Percentiles rank a stretch among this genome's conserved stretches.
These are phyloP conservation scores for Blastomyces parvus DNA, from an alignment of 2,329 filamentous ascomycete species.

Conservation along the genomic window DNA sequence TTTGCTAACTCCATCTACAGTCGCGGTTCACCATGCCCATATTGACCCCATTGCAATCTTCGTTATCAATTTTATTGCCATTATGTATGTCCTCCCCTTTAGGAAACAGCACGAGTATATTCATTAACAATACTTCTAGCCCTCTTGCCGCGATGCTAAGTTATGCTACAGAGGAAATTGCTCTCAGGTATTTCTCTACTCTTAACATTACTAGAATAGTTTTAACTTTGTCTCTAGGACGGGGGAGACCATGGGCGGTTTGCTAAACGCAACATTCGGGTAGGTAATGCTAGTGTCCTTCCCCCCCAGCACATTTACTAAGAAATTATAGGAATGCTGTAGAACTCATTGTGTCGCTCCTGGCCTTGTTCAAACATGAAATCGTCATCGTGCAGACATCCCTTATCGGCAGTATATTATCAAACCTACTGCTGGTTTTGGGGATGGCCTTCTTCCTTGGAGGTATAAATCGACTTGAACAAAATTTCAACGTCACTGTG, in stretches of 20 bases:
- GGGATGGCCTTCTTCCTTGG: constrained; percentile 91
- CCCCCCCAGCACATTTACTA: not conserved
- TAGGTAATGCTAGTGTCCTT: constrained; percentile 11
- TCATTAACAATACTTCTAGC: constrained; percentile 16
- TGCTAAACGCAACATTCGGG: constrained; percentile 85
- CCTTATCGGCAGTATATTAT: constrained; percentile 81
- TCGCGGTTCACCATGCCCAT: constrained; percentile 58
- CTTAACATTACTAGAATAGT: not conserved
- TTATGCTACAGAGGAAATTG: constrained; percentile 84
- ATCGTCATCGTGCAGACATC: constrained; percentile 86
- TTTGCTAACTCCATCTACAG: constrained; percentile 16
- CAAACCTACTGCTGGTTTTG: constrained; percentile 78
- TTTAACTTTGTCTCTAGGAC: constrained; percentile 36
- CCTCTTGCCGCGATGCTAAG: constrained; percentile 78
- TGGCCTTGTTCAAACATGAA: constrained; percentile 64
- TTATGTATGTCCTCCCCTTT: constrained; percentile 45
- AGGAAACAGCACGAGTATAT: not conserved
- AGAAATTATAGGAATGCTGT: constrained; percentile 58
- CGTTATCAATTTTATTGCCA: constrained; percentile 86
- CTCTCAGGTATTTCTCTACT: constrained; percentile 34
- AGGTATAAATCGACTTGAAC: constrained; percentile 66
- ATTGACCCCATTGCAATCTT: constrained; percentile 60
- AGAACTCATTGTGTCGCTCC: constrained; percentile 78
- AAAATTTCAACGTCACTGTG: constrained; percentile 86
- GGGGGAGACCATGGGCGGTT: constrained; percentile 76